phyloP scores from a whole-genome alignment of 1,139 yeast species.

The Taiozyma sp. region DNA sequence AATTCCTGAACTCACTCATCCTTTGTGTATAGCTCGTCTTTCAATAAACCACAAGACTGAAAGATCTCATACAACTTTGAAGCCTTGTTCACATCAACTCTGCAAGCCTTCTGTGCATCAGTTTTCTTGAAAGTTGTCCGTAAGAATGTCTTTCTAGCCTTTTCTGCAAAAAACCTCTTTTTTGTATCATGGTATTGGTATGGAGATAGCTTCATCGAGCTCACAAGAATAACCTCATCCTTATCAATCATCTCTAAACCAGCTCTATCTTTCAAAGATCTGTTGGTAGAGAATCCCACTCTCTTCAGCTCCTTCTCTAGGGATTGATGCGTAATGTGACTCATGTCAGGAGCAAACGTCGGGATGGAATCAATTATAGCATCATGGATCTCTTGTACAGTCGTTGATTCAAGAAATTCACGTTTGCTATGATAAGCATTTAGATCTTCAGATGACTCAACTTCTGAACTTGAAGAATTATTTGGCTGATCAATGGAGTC shows the following conservation, averaged over 20 bases:
- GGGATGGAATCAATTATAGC: slow-evolving; percentile 11
- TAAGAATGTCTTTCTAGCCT: slow-evolving; percentile 18
- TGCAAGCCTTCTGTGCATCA: slow-evolving; percentile 26
- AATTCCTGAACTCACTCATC: not conserved
- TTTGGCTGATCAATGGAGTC: not conserved
- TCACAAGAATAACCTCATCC: slow-evolving; percentile 11
- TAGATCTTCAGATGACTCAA: not conserved
- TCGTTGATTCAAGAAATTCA: slow-evolving; percentile 11
- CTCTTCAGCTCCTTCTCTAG: slow-evolving; percentile 10
- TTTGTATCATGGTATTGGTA: slow-evolving; percentile 20
- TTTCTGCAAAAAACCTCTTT: slow-evolving; percentile 23
- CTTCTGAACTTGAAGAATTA: not conserved
- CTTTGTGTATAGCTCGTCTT: slow-evolving; percentile 2
- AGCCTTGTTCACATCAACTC: slow-evolving; percentile 24
- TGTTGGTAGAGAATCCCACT: slow-evolving; percentile 8
- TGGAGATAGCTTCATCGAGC: slow-evolving; percentile 18
- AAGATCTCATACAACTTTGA: slow-evolving; percentile 22
- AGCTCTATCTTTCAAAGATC: slow-evolving; percentile 7
- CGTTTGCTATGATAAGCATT: slow-evolving; percentile 2
- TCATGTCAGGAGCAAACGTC: slow-evolving; percentile 15
- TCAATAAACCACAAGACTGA: slow-evolving; percentile 16
- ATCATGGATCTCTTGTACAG: slow-evolving; percentile 21
- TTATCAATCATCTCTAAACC: slow-evolving; percentile 5
- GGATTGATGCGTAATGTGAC: slow-evolving; percentile 3
- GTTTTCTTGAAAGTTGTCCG: slow-evolving; percentile 19